Conservation (phyloP, 2,329 filamentous ascomycete species). For the Aspergillaceae sp. region DNA sequence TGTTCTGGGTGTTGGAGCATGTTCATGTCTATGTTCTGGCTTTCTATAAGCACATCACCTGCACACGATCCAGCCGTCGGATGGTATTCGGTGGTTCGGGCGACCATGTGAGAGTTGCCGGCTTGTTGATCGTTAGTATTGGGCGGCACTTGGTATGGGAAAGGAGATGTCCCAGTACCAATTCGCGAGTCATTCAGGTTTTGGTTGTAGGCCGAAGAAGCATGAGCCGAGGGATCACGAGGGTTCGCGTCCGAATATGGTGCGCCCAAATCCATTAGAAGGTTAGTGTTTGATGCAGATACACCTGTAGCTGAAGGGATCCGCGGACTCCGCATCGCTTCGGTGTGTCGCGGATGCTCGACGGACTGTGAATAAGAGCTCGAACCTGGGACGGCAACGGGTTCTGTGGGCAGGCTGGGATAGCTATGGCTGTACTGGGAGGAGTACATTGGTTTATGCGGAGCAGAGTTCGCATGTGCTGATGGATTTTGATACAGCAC, state of each 20-base stretch:
- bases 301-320: constrained; percentile 34
- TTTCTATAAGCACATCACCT: constrained; percentile 59
- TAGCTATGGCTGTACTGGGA: constrained; percentile 25
- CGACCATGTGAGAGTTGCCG: constrained; percentile 9
- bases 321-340: constrained; percentile 11
- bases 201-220: constrained; percentile 18
- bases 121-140: constrained; percentile 10
- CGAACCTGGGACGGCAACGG: constrained; percentile 11
- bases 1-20: constrained; percentile 41
- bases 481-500: constrained; percentile 63
- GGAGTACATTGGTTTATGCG: constrained; percentile 23
- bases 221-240: constrained; percentile 3
- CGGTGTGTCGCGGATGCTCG: constrained; percentile 21
- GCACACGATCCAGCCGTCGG: constrained; percentile 11
- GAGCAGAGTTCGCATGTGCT: constrained; percentile 12
- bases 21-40: constrained; percentile 68
- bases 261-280: constrained; percentile 43
- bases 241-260: constrained; percentile 26
- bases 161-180: constrained; percentile 13
- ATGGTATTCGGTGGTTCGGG: constrained; percentile 12
- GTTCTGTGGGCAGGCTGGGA: constrained; percentile 14
- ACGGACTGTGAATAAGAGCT: constrained; percentile 24
- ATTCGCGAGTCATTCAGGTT: constrained; percentile 13
- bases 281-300: constrained; percentile 25
- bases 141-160: constrained; percentile 16